Conservation (phyloP, 2,329 filamentous ascomycete genomes). For the Polychaeton citri region DNA sequence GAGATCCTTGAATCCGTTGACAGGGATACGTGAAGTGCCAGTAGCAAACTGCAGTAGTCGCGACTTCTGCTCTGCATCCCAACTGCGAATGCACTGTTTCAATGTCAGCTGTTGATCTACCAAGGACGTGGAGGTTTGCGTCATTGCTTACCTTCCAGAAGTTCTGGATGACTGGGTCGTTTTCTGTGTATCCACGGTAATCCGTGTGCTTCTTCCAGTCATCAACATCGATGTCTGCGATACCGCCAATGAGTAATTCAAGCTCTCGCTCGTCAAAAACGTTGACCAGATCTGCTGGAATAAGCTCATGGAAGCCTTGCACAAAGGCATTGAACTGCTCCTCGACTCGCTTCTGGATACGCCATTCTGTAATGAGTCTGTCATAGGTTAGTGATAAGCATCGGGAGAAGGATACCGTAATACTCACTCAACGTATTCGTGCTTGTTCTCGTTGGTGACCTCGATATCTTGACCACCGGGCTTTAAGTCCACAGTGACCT, state of each 20-base stretch:
- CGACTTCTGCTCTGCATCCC: constrained; percentile 98
- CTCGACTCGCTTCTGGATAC: constrained; percentile 94
- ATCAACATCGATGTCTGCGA: constrained; percentile 98
- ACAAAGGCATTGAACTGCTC: constrained; percentile 98
- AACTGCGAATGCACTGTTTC: constrained; percentile 61
- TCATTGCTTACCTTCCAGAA: constrained; percentile 67
- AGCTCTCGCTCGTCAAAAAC: constrained; percentile 97
- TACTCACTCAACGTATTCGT: constrained; percentile 84
- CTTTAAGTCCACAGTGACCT: constrained; percentile 87
- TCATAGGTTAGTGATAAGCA: constrained; percentile 5
- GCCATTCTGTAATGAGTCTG: constrained; percentile 93
- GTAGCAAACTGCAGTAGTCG: constrained; percentile 93
- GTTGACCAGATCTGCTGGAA: constrained; percentile 90
- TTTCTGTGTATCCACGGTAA: constrained; percentile 96
- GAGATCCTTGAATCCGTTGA: constrained; percentile 98
- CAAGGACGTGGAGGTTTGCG: too few species aligned
- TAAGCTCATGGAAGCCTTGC: constrained; percentile 92
- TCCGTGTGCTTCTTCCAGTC: constrained; percentile 99
- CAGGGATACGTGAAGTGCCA: constrained; percentile 91
- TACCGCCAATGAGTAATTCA: constrained; percentile 92
- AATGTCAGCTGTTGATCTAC: constrained; percentile 1
- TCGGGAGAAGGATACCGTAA: background rate
- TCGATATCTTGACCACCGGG: constrained; percentile 82
- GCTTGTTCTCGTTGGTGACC: constrained; percentile 97
- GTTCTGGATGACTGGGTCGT: constrained; percentile 91